Conservation (phyloP, 2,329 filamentous ascomycete species). For the Fusarium sp. region DNA sequence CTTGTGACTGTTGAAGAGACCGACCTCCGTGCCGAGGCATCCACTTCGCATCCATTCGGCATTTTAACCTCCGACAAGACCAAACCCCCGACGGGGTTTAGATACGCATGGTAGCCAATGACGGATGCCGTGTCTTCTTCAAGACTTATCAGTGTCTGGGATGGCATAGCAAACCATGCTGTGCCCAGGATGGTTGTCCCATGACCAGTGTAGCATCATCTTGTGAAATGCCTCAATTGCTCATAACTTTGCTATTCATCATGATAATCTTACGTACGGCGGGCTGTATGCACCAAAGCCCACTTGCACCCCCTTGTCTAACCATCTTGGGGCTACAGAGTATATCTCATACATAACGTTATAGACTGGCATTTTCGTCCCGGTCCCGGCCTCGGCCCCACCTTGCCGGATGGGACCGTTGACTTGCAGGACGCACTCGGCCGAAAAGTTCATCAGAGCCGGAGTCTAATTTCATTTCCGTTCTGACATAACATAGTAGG, state of each 20-base stretch:
- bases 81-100: slow-evolving; percentile 17
- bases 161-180: slow-evolving; percentile 2
- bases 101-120: background rate
- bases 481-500: background rate
- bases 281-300: too few relatives aligned
- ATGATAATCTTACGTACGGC: too few relatives aligned
- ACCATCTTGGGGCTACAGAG: slow-evolving; percentile 5
- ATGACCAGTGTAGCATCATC: slow-evolving; percentile 14
- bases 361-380: background rate
- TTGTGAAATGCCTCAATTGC: slow-evolving; percentile 38
- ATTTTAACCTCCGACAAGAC: slow-evolving; percentile 32
- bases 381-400: slow-evolving; percentile 21
- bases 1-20: slow-evolving; percentile 11
- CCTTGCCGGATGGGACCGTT: slow-evolving; percentile 9
- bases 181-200: slow-evolving; percentile 1
- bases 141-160: background rate
- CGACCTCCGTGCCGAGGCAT: slow-evolving; percentile 36
- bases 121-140: slow-evolving; percentile 13
- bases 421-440: slow-evolving; percentile 16
- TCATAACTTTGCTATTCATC: background rate
- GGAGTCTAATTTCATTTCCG: background rate
- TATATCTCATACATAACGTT: background rate
- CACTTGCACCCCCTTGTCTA: background rate
- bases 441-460: slow-evolving; percentile 16
- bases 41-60: slow-evolving; percentile 32